Conservation (phyloP, 2,329 filamentous ascomycete species). For the Fusarium palustre region DNA sequence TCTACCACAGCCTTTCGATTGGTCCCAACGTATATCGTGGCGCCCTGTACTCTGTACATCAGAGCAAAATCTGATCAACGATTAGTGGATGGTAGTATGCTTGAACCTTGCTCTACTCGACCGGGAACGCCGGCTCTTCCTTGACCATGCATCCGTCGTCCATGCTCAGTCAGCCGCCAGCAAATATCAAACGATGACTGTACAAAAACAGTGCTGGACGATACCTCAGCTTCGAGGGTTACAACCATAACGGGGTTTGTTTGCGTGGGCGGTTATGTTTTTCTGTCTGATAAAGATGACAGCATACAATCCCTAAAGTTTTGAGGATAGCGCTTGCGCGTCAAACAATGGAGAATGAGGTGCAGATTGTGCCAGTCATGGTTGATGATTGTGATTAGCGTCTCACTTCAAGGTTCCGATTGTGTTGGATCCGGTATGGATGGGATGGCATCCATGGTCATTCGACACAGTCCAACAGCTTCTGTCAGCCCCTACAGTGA, state of each 20-base stretch:
- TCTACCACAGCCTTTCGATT: neutral
- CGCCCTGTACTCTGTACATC: conserved; percentile 12
- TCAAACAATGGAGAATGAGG: conserved; percentile 34
- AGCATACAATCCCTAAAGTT: neutral
- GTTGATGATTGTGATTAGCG: conserved; percentile 17
- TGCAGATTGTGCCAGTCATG: conserved; percentile 2
- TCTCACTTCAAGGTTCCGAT: conserved; percentile 16
- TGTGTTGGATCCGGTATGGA: neutral
- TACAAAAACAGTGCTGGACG: neutral
- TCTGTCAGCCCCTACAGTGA: conserved; percentile 17
- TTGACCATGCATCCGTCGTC: conserved; percentile 30
- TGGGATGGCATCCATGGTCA: neutral
- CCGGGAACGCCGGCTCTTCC: conserved; percentile 35
- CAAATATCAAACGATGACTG: neutral
- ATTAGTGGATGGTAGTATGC: neutral
- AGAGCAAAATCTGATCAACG: conserved; percentile 22
- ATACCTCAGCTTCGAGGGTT: conserved; percentile 10
- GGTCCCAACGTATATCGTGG: conserved; percentile 12
- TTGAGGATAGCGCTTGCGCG: conserved; percentile 31
- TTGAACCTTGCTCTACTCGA: conserved; percentile 2
- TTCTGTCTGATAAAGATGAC: neutral
- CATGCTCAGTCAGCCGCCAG: conserved; percentile 40
- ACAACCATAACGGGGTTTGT: conserved; percentile 23
- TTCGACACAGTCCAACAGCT: neutral
- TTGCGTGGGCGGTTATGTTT: conserved; percentile 11